These are phyloP conservation scores for Leccinum pachyderme DNA, from an alignment of 1,284 basidiomycete species.

Conservation along the genomic window DNA sequence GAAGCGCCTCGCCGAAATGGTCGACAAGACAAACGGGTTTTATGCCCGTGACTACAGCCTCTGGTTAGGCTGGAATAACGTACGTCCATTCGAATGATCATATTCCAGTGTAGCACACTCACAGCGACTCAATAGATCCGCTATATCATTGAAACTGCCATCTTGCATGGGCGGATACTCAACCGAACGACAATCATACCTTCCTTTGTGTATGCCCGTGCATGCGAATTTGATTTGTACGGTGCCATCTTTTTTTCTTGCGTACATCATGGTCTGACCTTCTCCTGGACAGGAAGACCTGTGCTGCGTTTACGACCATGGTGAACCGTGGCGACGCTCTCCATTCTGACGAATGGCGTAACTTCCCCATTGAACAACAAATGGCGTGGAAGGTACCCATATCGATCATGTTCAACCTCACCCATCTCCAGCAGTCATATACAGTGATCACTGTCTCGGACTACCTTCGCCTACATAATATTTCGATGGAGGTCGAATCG, in stretches of 20 bases:
- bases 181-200: constrained; percentile 40
- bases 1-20: constrained; percentile 20
- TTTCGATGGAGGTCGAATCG: constrained; percentile 34
- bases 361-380: constrained; percentile 40
- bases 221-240: constrained; percentile 38
- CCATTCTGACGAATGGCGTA: constrained; percentile 39
- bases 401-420: constrained; percentile 45
- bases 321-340: constrained; percentile 41
- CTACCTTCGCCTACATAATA: constrained; percentile 42
- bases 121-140: constrained; percentile 31
- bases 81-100: constrained; percentile 4
- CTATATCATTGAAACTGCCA: constrained; percentile 40
- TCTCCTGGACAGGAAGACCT: constrained; percentile 21
- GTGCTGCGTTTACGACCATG: constrained; percentile 37
- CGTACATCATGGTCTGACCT: background rate
- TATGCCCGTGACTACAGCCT: constrained; percentile 37
- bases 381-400: constrained; percentile 41
- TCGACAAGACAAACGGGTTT: constrained; percentile 32
- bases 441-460: constrained; percentile 42
- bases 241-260: constrained; percentile 3
- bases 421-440: constrained; percentile 38
- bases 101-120: background rate
- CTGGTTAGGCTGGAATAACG: constrained; percentile 37
- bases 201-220: constrained; percentile 41
- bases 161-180: constrained; percentile 38